phyloP scores from a whole-genome alignment of 2,329 filamentous ascomycete species.

The Curvularia sp. region DNA sequence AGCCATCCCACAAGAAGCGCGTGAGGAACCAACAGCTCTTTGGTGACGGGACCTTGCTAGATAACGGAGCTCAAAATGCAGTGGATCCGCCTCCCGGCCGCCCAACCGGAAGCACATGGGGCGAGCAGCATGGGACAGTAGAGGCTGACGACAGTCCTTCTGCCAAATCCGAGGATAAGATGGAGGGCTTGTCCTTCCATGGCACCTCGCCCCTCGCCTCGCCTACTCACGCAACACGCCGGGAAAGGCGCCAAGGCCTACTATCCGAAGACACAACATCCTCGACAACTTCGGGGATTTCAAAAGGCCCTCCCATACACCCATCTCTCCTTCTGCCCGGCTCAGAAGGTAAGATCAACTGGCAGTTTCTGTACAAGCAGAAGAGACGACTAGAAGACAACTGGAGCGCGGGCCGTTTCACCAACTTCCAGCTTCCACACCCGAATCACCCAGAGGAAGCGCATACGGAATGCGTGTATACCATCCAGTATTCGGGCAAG shows the following conservation, averaged over 20 bases:
- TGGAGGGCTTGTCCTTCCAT: slow-evolving; percentile 50
- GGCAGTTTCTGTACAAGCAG: slow-evolving; percentile 92
- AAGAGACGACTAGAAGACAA: slow-evolving; percentile 85
- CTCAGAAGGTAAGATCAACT: slow-evolving; percentile 74
- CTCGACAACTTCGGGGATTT: slow-evolving; percentile 10
- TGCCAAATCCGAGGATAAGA: slow-evolving; percentile 42
- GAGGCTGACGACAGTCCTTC: slow-evolving; percentile 54
- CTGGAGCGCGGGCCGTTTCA: slow-evolving; percentile 83
- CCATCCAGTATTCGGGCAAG: slow-evolving; percentile 84
- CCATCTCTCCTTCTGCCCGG: slow-evolving; percentile 44
- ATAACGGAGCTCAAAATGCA: slow-evolving; percentile 32
- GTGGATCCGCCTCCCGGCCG: slow-evolving; percentile 32
- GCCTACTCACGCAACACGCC: slow-evolving; percentile 24
- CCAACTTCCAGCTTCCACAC: slow-evolving; percentile 90
- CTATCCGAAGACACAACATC: slow-evolving; percentile 17
- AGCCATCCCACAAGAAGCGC: slow-evolving; percentile 62
- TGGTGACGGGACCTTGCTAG: slow-evolving; percentile 43
- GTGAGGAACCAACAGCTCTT: slow-evolving; percentile 56
- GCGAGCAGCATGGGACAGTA: slow-evolving; percentile 57
- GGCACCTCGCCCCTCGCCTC: slow-evolving; percentile 27
- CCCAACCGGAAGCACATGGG: slow-evolving; percentile 47
- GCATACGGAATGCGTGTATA: slow-evolving; percentile 93
- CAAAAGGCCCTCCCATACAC: slow-evolving; percentile 33
- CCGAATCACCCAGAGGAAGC: slow-evolving; percentile 80
- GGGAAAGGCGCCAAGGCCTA: slow-evolving; percentile 27